Conservation (phyloP, 2,329 filamentous ascomycete species). For the Fusarium oxysporum region DNA sequence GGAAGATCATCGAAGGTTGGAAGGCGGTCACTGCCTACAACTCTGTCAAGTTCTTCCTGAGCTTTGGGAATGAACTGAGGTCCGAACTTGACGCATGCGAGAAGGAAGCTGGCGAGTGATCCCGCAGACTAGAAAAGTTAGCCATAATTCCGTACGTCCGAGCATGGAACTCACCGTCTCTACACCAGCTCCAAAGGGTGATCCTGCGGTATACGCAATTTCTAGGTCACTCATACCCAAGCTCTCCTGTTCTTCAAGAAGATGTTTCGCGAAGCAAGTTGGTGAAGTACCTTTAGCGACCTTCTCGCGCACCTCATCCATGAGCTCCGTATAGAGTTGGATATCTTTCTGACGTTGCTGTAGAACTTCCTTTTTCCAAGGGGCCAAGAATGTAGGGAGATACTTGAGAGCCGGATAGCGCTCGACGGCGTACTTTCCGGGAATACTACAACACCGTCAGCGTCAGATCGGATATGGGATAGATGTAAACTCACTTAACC, state of each 20-base stretch:
- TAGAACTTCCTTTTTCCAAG: constrained; percentile 55
- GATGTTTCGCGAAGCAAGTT: constrained; percentile 57
- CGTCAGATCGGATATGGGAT: too few relatives aligned
- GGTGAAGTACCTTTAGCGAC: constrained; percentile 47
- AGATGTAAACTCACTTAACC: constrained; percentile 52
- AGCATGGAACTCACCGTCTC: constrained; percentile 46
- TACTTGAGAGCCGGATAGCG: constrained; percentile 56
- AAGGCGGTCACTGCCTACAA: constrained; percentile 52
- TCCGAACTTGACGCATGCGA: constrained; percentile 64
- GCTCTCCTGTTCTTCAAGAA: constrained; percentile 54
- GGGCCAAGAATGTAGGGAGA: constrained; percentile 52
- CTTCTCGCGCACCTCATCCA: constrained; percentile 55
- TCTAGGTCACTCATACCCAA: constrained; percentile 57
- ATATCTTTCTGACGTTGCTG: constrained; percentile 53
- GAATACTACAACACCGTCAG: constrained; percentile 17
- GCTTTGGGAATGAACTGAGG: constrained; percentile 59
- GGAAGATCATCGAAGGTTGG: constrained; percentile 53
- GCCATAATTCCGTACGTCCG: too few relatives aligned
- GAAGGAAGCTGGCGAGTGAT: constrained; percentile 61
- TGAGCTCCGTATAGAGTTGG: constrained; percentile 53
- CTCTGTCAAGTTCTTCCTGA: constrained; percentile 54
- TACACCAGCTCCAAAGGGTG: constrained; percentile 58
- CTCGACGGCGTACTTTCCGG: constrained; percentile 53
- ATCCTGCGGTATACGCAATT: constrained; percentile 57
- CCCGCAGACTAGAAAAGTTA: constrained; percentile 46